Evolutionary conservation across 2,329 filamentous ascomycete genomes (phyloP).

Genomic region (Aspergillus sp.): DNA sequence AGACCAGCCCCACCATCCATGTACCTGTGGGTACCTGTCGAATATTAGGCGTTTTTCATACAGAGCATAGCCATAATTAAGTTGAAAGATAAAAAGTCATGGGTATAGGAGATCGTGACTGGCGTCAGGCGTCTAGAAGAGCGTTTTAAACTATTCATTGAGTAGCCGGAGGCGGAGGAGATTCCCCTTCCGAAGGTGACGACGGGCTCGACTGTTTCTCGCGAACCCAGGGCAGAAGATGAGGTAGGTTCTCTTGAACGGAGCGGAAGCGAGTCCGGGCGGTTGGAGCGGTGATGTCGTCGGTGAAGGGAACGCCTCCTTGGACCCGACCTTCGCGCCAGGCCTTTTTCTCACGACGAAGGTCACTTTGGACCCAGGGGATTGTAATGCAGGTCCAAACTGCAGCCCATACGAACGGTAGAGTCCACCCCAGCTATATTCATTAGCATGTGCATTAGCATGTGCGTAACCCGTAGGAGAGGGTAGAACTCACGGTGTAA

Average conservation of each 20-base stretch:
- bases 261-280: slow-evolving; percentile 33
- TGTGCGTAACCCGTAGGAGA: background rate
- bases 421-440: slow-evolving; percentile 34
- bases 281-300: slow-evolving; percentile 31
- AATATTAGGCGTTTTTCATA: too few species aligned
- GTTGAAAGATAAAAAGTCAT: background rate
- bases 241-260: slow-evolving; percentile 24
- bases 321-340: slow-evolving; percentile 32
- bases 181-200: slow-evolving; percentile 12
- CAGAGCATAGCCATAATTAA: background rate
- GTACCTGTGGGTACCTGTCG: too few species aligned
- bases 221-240: slow-evolving; percentile 22
- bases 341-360: slow-evolving; percentile 38
- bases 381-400: slow-evolving; percentile 42
- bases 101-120: slow-evolving; percentile 5
- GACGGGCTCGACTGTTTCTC: slow-evolving; percentile 20
- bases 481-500: slow-evolving; percentile 35
- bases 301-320: slow-evolving; percentile 31
- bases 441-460: slow-evolving; percentile 8
- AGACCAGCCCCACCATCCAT: too few species aligned
- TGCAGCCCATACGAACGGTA: slow-evolving; percentile 38
- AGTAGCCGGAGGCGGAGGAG: too few species aligned
- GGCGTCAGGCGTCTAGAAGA: background rate
- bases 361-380: slow-evolving; percentile 40
- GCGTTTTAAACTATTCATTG: too few species aligned